phyloP scores from a whole-genome alignment of 495 filamentous ascomycete genomes.

The Penicillium psychrofluorescens region DNA sequence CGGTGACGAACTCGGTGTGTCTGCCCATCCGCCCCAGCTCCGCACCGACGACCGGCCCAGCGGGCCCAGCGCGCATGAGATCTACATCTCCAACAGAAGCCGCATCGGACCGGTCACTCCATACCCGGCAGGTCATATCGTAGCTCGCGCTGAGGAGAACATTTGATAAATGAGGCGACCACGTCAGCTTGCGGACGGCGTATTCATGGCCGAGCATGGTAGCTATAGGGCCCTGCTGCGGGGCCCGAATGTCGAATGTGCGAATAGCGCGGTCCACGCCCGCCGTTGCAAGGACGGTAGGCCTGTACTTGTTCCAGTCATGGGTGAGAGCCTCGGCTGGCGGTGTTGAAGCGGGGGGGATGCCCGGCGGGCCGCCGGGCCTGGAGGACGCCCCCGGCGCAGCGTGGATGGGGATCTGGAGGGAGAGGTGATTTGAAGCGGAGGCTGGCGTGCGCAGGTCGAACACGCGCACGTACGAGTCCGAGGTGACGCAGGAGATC shows the following conservation, averaged over 20 bases:
- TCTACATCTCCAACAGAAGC: slow-evolving; percentile 42
- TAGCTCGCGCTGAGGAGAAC: slow-evolving; percentile 84
- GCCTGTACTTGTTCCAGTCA: slow-evolving; percentile 98
- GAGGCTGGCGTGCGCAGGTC: slow-evolving; percentile 78
- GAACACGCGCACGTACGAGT: slow-evolving; percentile 81
- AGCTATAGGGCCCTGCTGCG: slow-evolving; percentile 59
- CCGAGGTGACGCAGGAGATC: slow-evolving; percentile 73
- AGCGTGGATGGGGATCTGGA: slow-evolving; percentile 71
- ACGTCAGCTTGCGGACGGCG: slow-evolving; percentile 74
- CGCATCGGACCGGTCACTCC: slow-evolving; percentile 63
- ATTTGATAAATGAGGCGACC: slow-evolving; percentile 87
- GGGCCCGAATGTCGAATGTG: slow-evolving; percentile 78
- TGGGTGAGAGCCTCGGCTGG: slow-evolving; percentile 82
- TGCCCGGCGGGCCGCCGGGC: slow-evolving; percentile 21
- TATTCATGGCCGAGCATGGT: slow-evolving; percentile 82
- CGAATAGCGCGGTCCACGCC: slow-evolving; percentile 86
- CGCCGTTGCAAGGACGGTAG: slow-evolving; percentile 71
- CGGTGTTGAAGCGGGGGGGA: slow-evolving; percentile 26
- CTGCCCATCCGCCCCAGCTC: slow-evolving; percentile 82
- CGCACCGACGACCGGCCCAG: slow-evolving; percentile 42
- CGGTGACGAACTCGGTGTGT: slow-evolving; percentile 96
- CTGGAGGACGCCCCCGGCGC: slow-evolving; percentile 36
- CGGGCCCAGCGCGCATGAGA: slow-evolving; percentile 30
- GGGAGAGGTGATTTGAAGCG: slow-evolving; percentile 73
- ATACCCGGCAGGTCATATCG: slow-evolving; percentile 94